Conservation (phyloP, 208 protist genomes). For the Trypanosoma congolense region DNA sequence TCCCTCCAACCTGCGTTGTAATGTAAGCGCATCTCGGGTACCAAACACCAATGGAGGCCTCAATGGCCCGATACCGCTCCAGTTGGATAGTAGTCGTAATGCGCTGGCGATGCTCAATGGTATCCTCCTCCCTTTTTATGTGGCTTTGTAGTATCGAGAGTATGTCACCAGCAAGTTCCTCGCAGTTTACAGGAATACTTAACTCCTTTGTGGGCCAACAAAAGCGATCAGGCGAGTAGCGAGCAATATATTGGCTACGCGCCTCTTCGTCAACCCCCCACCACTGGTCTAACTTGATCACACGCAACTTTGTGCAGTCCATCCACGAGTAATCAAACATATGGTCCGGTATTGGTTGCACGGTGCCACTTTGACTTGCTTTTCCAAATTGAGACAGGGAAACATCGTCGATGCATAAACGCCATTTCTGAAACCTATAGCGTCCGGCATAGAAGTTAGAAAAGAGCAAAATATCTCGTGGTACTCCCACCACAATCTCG, state of each 20-base stretch:
- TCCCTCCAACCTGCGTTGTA: background rate
- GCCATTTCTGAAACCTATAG: conserved; percentile 33
- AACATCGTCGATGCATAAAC: conserved; percentile 19
- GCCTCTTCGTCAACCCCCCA: conserved; percentile 1
- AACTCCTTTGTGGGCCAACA: conserved; percentile 3
- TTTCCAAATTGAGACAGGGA: background rate
- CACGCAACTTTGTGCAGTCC: conserved; percentile 9
- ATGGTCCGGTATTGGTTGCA: background rate
- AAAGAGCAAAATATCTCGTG: conserved; percentile 40
- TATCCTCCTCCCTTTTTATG: background rate
- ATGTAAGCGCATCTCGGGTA: conserved; percentile 13
- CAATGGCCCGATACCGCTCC: conserved; percentile 6
- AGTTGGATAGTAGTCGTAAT: conserved; percentile 18
- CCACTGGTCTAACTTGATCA: background rate
- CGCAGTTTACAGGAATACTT: background rate
- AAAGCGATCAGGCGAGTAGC: conserved; percentile 18
- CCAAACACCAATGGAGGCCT: conserved; percentile 16
- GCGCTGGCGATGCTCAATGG: background rate
- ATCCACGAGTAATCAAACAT: conserved; percentile 18
- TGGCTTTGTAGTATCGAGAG: conserved; percentile 7
- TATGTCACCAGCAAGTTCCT: conserved; percentile 3
- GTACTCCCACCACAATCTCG: conserved; percentile 32
- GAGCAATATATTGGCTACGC: background rate
- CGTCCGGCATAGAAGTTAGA: conserved; percentile 27
- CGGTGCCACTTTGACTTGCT: background rate